Evolutionary conservation across 2,329 filamentous ascomycete genomes (phyloP).

Genomic region (Apiospora pterosperma): DNA sequence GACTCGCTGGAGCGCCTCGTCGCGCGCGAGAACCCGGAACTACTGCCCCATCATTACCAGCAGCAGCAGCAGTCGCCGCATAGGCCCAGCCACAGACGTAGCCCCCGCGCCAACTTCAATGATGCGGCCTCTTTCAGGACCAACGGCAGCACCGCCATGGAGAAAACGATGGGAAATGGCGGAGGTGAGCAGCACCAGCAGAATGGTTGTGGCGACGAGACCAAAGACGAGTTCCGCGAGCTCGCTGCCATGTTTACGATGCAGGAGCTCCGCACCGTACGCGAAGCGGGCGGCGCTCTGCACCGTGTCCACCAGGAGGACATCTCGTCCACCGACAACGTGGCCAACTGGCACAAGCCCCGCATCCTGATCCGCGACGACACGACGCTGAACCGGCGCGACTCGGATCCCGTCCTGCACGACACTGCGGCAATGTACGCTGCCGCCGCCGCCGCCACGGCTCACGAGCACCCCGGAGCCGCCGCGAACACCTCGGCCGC

Average conservation of each 20-base stretch:
- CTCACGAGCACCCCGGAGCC: too few relatives aligned
- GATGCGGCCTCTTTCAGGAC: conserved; percentile 13
- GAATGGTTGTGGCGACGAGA: conserved; percentile 17
- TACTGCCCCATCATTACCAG: neutral
- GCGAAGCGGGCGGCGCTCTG: conserved; percentile 61
- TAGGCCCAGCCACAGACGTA: neutral
- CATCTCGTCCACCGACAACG: conserved; percentile 28
- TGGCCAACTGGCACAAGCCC: conserved; percentile 35
- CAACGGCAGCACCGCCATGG: conserved; percentile 13
- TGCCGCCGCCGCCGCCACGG: too few relatives aligned
- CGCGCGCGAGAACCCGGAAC: conserved; percentile 12
- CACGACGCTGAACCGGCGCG: conserved; percentile 16
- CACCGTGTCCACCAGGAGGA: conserved; percentile 48
- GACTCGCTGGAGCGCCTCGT: conserved; percentile 55
- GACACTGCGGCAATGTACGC: neutral
- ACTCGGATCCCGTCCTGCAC: conserved; percentile 11
- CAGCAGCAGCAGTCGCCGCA: neutral
- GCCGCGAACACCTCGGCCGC: neutral
- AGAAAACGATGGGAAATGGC: conserved; percentile 7
- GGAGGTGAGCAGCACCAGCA: conserved; percentile 16
- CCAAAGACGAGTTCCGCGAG: conserved; percentile 60
- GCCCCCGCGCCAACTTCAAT: neutral
- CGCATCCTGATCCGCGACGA: conserved; percentile 38
- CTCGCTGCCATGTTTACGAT: conserved; percentile 69
- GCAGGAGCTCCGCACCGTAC: conserved; percentile 61